Conservation (phyloP, 345 rosid genomes). For the Eucalyptus erythrocorys region DNA sequence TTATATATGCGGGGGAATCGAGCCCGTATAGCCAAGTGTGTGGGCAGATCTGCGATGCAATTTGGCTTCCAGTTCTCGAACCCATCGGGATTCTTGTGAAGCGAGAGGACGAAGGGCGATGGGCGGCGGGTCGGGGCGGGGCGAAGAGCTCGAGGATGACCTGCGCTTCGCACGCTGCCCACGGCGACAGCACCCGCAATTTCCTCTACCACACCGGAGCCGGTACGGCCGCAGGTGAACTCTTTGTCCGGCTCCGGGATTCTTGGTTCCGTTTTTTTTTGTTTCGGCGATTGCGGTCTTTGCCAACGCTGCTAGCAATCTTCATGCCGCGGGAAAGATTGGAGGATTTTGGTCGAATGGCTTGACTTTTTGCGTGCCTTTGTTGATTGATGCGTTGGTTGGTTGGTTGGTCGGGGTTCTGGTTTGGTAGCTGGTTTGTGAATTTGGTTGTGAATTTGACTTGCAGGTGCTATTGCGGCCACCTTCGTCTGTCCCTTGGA, state of each 20-base stretch:
- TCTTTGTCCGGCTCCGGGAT: constrained; percentile 54
- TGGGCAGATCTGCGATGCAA: constrained; percentile 14
- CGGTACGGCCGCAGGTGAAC: constrained; percentile 84
- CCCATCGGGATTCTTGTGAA: neutral
- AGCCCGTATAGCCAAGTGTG: neutral
- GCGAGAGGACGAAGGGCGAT: too few relatives aligned
- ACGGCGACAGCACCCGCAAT: constrained; percentile 29
- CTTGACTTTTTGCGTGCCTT: neutral
- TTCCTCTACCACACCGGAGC: constrained; percentile 50
- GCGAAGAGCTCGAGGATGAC: constrained; percentile 24
- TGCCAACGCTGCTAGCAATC: neutral
- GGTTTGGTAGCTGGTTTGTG: neutral
- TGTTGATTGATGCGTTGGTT: neutral
- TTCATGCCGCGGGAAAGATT: neutral
- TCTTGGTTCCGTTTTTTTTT: neutral
- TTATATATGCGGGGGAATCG: neutral
- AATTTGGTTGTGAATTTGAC: neutral
- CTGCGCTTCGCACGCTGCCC: constrained; percentile 19
- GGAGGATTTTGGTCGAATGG: neutral
- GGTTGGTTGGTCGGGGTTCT: neutral
- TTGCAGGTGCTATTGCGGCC: constrained; percentile 85
- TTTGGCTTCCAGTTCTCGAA: neutral
- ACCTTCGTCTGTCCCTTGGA: constrained; percentile 92
- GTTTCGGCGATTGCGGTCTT: neutral
- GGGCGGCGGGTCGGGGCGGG: too few relatives aligned